phyloP scores from a whole-genome alignment of 805 yeast genomes.

The Candida easanensis region DNA sequence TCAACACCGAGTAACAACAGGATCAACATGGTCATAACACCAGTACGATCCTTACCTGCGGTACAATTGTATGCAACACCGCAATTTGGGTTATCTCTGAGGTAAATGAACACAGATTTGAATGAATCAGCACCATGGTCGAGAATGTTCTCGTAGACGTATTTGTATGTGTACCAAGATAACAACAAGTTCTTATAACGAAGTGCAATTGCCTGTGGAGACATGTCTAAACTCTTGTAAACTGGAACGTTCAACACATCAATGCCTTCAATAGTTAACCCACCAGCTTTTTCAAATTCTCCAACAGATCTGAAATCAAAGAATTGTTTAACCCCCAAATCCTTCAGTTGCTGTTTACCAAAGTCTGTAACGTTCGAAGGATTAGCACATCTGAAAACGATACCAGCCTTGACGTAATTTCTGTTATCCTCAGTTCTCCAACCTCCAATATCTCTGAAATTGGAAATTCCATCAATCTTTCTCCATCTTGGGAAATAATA shows the following conservation, averaged over 20 bases:
- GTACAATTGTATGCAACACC: slow-evolving; percentile 72
- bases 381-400: slow-evolving; percentile 63
- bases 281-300: slow-evolving; percentile 49
- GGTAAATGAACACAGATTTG: slow-evolving; percentile 47
- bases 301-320: slow-evolving; percentile 67
- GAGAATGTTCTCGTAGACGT: slow-evolving; percentile 60
- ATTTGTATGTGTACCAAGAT: slow-evolving; percentile 59
- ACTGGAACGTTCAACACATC: slow-evolving; percentile 55
- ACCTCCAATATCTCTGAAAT: slow-evolving; percentile 82
- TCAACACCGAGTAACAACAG: slow-evolving; percentile 65
- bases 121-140: slow-evolving; percentile 46
- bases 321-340: slow-evolving; percentile 48
- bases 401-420: slow-evolving; percentile 48
- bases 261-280: slow-evolving; percentile 44
- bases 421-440: slow-evolving; percentile 42
- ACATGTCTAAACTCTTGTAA: slow-evolving; percentile 48
- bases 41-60: slow-evolving; percentile 88
- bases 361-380: slow-evolving; percentile 46
- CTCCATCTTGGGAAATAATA: slow-evolving; percentile 56
- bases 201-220: slow-evolving; percentile 62
- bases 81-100: slow-evolving; percentile 51
- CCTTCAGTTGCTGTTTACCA: slow-evolving; percentile 41
- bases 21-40: slow-evolving; percentile 66
- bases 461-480: slow-evolving; percentile 60
- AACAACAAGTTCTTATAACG: slow-evolving; percentile 52